phyloP scores from a whole-genome alignment of 352 stramenopile genomes.

The Pythium sukuiense region DNA sequence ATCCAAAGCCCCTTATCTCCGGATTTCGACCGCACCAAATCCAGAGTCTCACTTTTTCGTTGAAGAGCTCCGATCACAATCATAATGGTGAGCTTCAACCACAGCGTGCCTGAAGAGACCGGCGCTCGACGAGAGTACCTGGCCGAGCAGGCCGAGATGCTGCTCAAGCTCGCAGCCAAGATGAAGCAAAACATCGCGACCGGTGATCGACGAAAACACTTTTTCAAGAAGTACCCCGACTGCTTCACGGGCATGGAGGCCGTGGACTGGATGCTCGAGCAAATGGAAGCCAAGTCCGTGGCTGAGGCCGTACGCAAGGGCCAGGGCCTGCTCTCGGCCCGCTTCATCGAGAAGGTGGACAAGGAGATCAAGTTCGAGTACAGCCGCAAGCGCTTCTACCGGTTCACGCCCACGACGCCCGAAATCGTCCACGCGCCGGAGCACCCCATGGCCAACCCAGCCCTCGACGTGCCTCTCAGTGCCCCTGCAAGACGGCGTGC shows the following conservation, averaged over 20 bases:
- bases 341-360: constrained; percentile 81
- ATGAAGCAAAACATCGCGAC: constrained; percentile 84
- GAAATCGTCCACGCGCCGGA: constrained; percentile 64
- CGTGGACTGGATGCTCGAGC: constrained; percentile 86
- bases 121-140: constrained; percentile 28
- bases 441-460: constrained; percentile 46
- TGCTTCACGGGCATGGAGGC: constrained; percentile 86
- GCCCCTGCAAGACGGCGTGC: constrained; percentile 55
- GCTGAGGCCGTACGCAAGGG: constrained; percentile 80
- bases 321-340: constrained; percentile 59
- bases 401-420: constrained; percentile 73
- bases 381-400: constrained; percentile 80
- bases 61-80: constrained; percentile 7
- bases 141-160: constrained; percentile 63
- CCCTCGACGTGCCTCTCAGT: constrained; percentile 65
- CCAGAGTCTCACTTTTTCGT: constrained; percentile 3
- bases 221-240: constrained; percentile 83
- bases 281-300: constrained; percentile 82
- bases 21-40: neutral
- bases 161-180: constrained; percentile 65
- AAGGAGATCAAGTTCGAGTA: constrained; percentile 86
- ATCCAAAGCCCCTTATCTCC: neutral
- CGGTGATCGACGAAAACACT: constrained; percentile 62
- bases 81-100: constrained; percentile 33
- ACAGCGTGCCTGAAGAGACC: constrained; percentile 29